Evolutionary conservation across 2,329 filamentous ascomycete genomes (phyloP).

Genomic region (Hypomyces rosellus): DNA sequence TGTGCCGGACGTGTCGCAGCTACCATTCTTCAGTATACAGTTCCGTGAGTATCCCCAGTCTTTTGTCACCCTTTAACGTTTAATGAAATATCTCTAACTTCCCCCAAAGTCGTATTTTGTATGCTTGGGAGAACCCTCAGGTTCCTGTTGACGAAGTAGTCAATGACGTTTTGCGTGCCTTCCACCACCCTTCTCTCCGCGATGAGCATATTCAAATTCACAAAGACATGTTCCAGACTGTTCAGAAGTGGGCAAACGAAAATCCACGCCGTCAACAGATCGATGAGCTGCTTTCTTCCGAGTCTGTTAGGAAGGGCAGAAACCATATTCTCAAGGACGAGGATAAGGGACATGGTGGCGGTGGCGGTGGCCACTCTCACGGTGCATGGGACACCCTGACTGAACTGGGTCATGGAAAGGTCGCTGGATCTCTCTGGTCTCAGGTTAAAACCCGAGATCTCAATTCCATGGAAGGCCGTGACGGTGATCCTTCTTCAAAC

Average conservation of each 20-base stretch:
- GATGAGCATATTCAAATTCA: constrained; percentile 74
- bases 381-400: constrained; percentile 38
- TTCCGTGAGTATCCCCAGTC: constrained; percentile 51
- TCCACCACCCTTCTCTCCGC: constrained; percentile 85
- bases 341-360: constrained; percentile 24
- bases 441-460: constrained; percentile 56
- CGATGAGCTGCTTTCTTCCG: constrained; percentile 69
- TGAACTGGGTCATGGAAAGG: constrained; percentile 49
- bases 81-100: neutral
- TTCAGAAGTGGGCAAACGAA: constrained; percentile 72
- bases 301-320: constrained; percentile 74
- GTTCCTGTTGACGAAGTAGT: constrained; percentile 79
- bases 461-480: constrained; percentile 45
- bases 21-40: constrained; percentile 76
- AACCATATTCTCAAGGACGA: constrained; percentile 58
- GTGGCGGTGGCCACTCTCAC: constrained; percentile 32
- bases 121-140: constrained; percentile 85
- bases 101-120: constrained; percentile 61
- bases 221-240: constrained; percentile 79
- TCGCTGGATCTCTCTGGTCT: constrained; percentile 53
- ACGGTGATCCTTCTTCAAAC: constrained; percentile 32
- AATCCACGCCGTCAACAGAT: constrained; percentile 61
- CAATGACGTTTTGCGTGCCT: constrained; percentile 71
- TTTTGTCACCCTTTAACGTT: neutral
- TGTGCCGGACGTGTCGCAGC: constrained; percentile 68